Base-by-base conservation (phyloP, 495 filamentous ascomycete species). In the Aspergillus panamensis region DNA sequence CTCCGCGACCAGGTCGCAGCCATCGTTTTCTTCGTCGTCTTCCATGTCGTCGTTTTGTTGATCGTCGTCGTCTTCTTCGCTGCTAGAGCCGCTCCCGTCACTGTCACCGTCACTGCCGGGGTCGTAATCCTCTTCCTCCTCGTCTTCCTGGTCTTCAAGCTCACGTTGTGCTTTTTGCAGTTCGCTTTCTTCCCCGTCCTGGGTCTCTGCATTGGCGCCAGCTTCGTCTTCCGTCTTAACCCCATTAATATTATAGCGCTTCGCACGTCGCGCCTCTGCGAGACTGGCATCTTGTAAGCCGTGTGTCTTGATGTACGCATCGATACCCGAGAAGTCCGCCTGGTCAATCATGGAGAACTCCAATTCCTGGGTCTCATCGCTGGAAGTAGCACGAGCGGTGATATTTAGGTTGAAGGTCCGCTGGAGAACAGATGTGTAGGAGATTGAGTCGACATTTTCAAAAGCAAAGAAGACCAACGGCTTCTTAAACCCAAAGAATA, bases 401-500 rank as follows among this genome's bases (percentile, higher is more conserved):
- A 97, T 82, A 32, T 87, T 88, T 25, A 98, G 84, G 59, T 97
- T 97, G 75, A 98, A 97, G 0, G 94, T 97, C 7, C 90, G 84
- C 62, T 94, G 91, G 5, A 97, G 79, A 48, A 98, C 87, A 31
- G 82, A 91, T 4, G 91, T 96, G 67, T 96, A 97, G 50, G 87
- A 92, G 13, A 97, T 81, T 9, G 88, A 88, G 3, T 85, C 84
- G 51, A 97, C 87, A 39, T 79, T 76, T 44, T 88, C 83, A 45
- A 95, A 88, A 3, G 90, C 84, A 59, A 97, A 85, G 77, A 91
- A 96, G 14, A 90, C 64, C 21, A 98, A 75, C 0, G 94, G 94
- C 66, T 98, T 98, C 71, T 96, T 96, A 82, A 96, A 97, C 1
- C 85, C 92, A 79, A 89, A 98, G 30, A 98, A 68, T 45, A 98